A percentile compares a stretch with the other conserved stretches of the same genome.
phyloP scores from a whole-genome alignment of 805 yeast species.

The Vanderwaltozyma yarrowii region DNA sequence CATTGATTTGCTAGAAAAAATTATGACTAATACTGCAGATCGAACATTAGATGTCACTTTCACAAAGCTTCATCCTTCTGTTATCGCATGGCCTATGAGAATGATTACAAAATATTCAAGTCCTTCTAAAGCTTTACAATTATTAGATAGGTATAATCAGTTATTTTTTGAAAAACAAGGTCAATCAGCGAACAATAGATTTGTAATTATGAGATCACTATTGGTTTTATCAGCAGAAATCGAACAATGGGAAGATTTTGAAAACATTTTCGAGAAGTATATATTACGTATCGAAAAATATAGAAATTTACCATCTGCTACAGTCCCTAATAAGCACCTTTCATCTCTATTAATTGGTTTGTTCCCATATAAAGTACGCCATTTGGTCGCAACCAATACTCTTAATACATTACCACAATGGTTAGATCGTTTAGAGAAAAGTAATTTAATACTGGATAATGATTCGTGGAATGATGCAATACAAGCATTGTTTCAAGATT shows the following conservation, averaged over 20 bases:
- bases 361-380: constrained; percentile 15
- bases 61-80: constrained; percentile 26
- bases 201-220: constrained; percentile 26
- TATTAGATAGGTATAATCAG: constrained; percentile 25
- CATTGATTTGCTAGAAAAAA: constrained; percentile 23
- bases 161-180: constrained; percentile 20
- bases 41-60: constrained; percentile 13
- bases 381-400: constrained; percentile 10
- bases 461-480: constrained; percentile 26
- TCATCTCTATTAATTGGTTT: constrained; percentile 14
- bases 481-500: constrained; percentile 18
- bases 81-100: constrained; percentile 30
- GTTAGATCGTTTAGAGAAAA: constrained; percentile 14
- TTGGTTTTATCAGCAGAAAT: constrained; percentile 23
- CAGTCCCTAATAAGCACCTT: constrained; percentile 14
- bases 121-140: constrained; percentile 26
- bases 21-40: constrained; percentile 20
- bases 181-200: constrained; percentile 16
- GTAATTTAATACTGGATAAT: constrained; percentile 25
- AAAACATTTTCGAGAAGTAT: constrained; percentile 15
- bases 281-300: constrained; percentile 11
- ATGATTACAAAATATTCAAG: constrained; percentile 22
- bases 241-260: constrained; percentile 27
- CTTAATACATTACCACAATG: constrained; percentile 13
- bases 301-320: constrained; percentile 14